phyloP scores from a whole-genome alignment of 2,329 filamentous ascomycete species.

The Stagonosporopsis cucurbitacearum region DNA sequence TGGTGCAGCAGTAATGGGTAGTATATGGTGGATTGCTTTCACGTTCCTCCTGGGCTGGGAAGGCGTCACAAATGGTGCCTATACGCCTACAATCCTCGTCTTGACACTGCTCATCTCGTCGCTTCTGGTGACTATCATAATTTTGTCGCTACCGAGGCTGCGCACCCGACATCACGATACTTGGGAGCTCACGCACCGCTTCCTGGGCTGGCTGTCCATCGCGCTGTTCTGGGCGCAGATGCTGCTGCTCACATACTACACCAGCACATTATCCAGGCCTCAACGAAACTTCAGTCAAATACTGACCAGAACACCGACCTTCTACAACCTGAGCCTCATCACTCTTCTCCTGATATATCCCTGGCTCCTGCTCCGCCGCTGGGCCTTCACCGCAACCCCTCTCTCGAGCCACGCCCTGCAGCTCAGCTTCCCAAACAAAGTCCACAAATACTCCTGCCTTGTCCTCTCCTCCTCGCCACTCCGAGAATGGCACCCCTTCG shows the following conservation, averaged over 20 bases:
- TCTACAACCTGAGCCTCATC: conserved; percentile 73
- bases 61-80: conserved; percentile 21
- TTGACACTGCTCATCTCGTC: conserved; percentile 30
- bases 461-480: conserved; percentile 39
- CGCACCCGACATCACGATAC: conserved; percentile 37
- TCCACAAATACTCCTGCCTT: conserved; percentile 43
- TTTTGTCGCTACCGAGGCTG: conserved; percentile 34
- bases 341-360: conserved; percentile 72
- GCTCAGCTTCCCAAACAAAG: conserved; percentile 57
- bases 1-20: conserved; percentile 41
- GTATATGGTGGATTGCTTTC: conserved; percentile 54
- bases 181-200: conserved; percentile 46
- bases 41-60: conserved; percentile 39
- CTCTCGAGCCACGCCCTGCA: conserved; percentile 76
- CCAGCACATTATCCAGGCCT: not conserved
- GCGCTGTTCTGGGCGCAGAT: conserved; percentile 39
- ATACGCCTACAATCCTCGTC: conserved; percentile 24
- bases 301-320: conserved; percentile 28
- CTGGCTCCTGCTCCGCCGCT: conserved; percentile 74
- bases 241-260: conserved; percentile 23
- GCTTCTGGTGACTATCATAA: conserved; percentile 32
- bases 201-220: conserved; percentile 43
- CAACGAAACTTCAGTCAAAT: not conserved
- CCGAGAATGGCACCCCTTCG: conserved; percentile 48
- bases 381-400: conserved; percentile 68